Evolutionary conservation across 352 stramenopile genomes (phyloP).

Genomic region (Ophiocytium majus): DNA sequence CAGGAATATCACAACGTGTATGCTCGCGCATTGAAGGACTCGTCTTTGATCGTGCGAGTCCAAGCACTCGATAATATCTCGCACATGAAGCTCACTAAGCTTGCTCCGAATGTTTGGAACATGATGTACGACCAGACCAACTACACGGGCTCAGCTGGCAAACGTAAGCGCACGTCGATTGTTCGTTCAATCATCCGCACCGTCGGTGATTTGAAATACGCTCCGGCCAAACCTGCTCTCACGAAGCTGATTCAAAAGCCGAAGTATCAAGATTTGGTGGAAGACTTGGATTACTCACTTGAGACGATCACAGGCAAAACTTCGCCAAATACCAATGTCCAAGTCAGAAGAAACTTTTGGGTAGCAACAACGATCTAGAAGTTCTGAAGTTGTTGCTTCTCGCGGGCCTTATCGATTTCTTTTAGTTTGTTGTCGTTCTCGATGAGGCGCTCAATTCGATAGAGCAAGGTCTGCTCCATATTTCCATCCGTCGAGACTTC

Average conservation of each 20-base stretch:
- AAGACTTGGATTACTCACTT: conserved; percentile 10
- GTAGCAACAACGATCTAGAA: neutral
- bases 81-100: neutral
- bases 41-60: neutral
- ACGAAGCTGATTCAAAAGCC: conserved; percentile 6
- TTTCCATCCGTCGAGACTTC: neutral
- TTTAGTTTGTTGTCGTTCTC: neutral
- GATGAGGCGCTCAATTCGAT: neutral
- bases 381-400: conserved; percentile 15
- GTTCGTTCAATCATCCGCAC: neutral
- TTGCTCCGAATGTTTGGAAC: conserved; percentile 12
- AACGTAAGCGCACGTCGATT: neutral
- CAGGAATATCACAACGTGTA: neutral
- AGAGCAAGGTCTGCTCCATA: conserved; percentile 1
- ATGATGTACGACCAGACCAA: conserved; percentile 2
- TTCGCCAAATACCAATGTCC: neutral
- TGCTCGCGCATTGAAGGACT: neutral
- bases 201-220: neutral
- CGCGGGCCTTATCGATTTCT: neutral
- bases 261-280: conserved; percentile 12
- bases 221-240: neutral
- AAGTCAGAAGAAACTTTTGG: neutral
- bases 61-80: conserved; percentile 12
- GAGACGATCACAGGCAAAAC: neutral
- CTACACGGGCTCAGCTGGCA: neutral